Evolutionary conservation across 2,329 filamentous ascomycete species (phyloP).

Genomic region (Paecilomyces fulvus): DNA sequence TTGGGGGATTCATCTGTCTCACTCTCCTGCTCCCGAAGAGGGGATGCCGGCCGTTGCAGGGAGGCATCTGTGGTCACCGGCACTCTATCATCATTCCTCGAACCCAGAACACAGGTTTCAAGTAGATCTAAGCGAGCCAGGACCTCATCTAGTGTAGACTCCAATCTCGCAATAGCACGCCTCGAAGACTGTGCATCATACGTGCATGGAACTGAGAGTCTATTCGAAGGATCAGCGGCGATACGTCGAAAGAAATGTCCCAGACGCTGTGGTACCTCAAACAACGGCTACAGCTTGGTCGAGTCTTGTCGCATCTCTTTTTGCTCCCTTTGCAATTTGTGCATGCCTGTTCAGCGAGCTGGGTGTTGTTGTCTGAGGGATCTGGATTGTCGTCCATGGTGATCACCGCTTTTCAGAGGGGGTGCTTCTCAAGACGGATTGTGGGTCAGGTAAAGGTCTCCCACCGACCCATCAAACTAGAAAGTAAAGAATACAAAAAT

Average conservation of each 20-base stretch:
- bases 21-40: background rate
- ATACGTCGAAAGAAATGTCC: background rate
- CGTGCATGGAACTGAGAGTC: background rate
- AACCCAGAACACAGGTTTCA: background rate
- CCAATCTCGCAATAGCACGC: background rate
- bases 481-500: background rate
- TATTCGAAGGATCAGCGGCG: background rate
- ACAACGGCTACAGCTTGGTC: background rate
- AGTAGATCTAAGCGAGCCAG: background rate
- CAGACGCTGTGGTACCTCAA: background rate
- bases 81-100: background rate
- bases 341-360: background rate
- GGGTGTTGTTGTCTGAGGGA: background rate
- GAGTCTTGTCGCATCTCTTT: background rate
- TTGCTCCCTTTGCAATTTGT: background rate
- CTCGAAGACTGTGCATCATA: background rate
- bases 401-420: background rate
- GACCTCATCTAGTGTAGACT: background rate
- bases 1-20: background rate
- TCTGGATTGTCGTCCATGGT: background rate
- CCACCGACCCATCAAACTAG: background rate
- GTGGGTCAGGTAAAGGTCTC: background rate
- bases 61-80: too few species aligned
- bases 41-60: background rate
- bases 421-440: background rate